Evolutionary conservation across 2,329 filamentous ascomycete genomes (phyloP), one percentile per base, ranked within the genome.

Genomic region (Fusarium equiseti): DNA sequence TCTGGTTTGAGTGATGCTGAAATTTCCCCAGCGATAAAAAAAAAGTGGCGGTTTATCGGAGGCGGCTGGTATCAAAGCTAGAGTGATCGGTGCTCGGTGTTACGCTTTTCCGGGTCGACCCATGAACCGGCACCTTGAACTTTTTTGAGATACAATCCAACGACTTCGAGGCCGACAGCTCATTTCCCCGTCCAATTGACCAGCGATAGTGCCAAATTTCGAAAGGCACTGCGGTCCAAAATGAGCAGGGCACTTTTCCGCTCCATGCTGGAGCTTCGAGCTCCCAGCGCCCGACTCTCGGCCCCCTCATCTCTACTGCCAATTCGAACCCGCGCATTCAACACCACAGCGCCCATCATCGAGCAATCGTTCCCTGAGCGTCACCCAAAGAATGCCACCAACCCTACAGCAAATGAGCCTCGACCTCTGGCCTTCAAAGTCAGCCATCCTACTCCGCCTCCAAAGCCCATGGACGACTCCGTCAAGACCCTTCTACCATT

Each of bases 401-500:
- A 82, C 59, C 81, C 81, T 11, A 79, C 79, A 29, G 73, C 49
- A 13, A 54, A 56, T 50, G 73, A 79, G 46, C 62, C 76, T 31
- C 79, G 80, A 1, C 81, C 81, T 8, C 63, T 81, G 18, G 80
- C 81, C 44, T 78, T 81, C 58, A 82, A 82, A 74, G 81, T 81
- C 76, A 81, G 80, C 66, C 81, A 82, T 60, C 80, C 80, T 1
- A 31, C 27, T 1, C 64, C 77, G 31, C 79, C 78, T 40, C 80
- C 77, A 45, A 76, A 73, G 48, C 81, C 78, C 53, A 81, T 91
- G 67, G 84, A 86, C 65, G 81, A 87, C 53, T 88, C 87, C 2
- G 84, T 92, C 68, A 84, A 83, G 70, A 80, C 80, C 44, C 86
- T 94, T 50, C 88, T 94, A 31, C 92, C 92, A 3, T 84, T 93